A percentile compares a stretch with the other conserved stretches of the same genome.
Evolutionary conservation across 441 rosid species (phyloP).

Genomic region (Populus hybrid): DNA sequence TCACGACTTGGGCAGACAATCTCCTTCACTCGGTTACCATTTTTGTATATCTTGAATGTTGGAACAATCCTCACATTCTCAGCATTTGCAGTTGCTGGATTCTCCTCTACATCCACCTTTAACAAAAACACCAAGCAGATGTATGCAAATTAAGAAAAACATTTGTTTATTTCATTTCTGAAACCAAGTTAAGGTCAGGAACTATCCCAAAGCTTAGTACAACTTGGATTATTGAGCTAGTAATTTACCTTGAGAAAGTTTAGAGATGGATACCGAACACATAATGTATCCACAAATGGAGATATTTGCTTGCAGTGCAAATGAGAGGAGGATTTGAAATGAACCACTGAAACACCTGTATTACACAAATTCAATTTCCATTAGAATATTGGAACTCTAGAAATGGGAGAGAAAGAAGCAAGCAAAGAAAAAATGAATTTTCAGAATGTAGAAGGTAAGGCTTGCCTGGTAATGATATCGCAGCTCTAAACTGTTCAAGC

Average conservation of each 20-base stretch:
- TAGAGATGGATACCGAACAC: slow-evolving; percentile 77
- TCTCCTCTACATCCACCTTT: slow-evolving; percentile 73
- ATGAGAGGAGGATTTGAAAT: slow-evolving; percentile 61
- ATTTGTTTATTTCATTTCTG: not conserved
- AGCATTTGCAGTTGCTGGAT: slow-evolving; percentile 52
- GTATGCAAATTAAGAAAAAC: slow-evolving; percentile 11
- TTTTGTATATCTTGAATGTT: slow-evolving; percentile 89
- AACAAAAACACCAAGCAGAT: slow-evolving; percentile 4
- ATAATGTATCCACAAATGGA: slow-evolving; percentile 63
- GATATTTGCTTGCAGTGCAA: slow-evolving; percentile 80
- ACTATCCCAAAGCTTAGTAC: not conserved
- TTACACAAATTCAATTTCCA: slow-evolving; percentile 1
- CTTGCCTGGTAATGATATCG: slow-evolving; percentile 70
- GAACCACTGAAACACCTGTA: slow-evolving; percentile 77
- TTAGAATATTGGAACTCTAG: slow-evolving; percentile 2
- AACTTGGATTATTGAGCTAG: not conserved
- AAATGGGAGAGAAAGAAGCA: slow-evolving; percentile 2
- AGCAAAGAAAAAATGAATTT: not conserved
- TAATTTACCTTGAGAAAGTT: slow-evolving; percentile 76
- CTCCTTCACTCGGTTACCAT: slow-evolving; percentile 76
- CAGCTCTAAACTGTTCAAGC: slow-evolving; percentile 79
- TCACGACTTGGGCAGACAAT: slow-evolving; percentile 85
- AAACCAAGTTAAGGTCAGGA: not conserved
- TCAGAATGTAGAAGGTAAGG: not conserved
- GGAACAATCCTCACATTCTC: slow-evolving; percentile 89